Evolutionary conservation across 805 yeast species (phyloP).

Genomic region (Candida sphagnicola): DNA sequence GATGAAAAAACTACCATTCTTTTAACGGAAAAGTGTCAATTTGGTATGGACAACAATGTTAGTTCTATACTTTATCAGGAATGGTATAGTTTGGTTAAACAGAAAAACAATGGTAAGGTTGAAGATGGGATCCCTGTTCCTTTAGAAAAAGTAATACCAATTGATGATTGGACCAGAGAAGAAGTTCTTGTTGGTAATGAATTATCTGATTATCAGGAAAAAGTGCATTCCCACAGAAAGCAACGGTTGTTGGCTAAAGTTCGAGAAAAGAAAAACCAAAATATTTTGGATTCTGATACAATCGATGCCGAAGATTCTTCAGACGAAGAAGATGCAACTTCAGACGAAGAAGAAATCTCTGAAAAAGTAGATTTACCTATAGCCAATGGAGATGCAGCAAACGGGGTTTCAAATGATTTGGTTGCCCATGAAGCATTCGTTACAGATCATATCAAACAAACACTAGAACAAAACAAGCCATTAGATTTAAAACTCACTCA

Average conservation of each 20-base stretch:
- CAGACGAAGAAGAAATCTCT: slow-evolving; percentile 21
- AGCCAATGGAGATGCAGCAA: slow-evolving; percentile 4
- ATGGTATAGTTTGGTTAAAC: slow-evolving; percentile 48
- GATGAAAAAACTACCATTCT: slow-evolving; percentile 68
- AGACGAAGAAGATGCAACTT: slow-evolving; percentile 29
- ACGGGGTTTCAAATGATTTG: slow-evolving; percentile 16
- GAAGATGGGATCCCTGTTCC: slow-evolving; percentile 65
- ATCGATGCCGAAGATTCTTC: slow-evolving; percentile 30
- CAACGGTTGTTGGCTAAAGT: slow-evolving; percentile 38
- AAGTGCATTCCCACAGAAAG: slow-evolving; percentile 44
- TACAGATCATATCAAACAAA: slow-evolving; percentile 32
- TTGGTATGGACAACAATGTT: slow-evolving; percentile 35
- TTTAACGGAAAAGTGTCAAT: slow-evolving; percentile 62
- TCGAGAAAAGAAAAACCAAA: slow-evolving; percentile 37
- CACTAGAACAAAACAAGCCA: slow-evolving; percentile 41
- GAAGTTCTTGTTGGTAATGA: slow-evolving; percentile 50
- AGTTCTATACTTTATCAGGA: slow-evolving; percentile 47
- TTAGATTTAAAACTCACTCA: slow-evolving; percentile 49
- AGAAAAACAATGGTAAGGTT: slow-evolving; percentile 26
- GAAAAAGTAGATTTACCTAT: slow-evolving; percentile 3
- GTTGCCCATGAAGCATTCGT: slow-evolving; percentile 39
- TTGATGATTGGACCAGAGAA: slow-evolving; percentile 42
- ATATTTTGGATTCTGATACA: slow-evolving; percentile 33
- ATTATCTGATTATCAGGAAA: slow-evolving; percentile 43
- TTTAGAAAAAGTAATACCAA: slow-evolving; percentile 38